Percentiles rank a stretch among this genome's conserved stretches.
Conservation (phyloP, 805 yeast genomes). For the Ogataea trehaloabstinens region DNA sequence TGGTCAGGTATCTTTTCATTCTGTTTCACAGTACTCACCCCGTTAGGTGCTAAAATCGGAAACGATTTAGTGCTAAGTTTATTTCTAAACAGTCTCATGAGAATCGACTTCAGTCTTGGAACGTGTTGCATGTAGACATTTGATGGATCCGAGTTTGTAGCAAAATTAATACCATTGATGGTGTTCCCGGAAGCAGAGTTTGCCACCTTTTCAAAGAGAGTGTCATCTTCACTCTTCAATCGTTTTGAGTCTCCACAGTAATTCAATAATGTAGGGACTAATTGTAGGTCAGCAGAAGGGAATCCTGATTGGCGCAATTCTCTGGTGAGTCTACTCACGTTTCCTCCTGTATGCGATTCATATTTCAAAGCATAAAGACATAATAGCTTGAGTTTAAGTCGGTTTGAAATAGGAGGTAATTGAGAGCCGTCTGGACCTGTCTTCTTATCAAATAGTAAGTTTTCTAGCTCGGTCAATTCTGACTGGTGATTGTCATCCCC, state of each 20-base stretch:
- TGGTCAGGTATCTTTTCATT: slow-evolving; percentile 42
- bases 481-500: slow-evolving; percentile 47
- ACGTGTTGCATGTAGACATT: slow-evolving; percentile 89
- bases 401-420: slow-evolving; percentile 41
- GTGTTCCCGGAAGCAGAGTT: slow-evolving; percentile 22
- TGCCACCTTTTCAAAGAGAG: slow-evolving; percentile 26
- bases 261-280: slow-evolving; percentile 45
- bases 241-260: slow-evolving; percentile 45
- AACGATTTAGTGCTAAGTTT: slow-evolving; percentile 32
- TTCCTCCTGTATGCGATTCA: slow-evolving; percentile 49
- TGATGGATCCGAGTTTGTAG: slow-evolving; percentile 43
- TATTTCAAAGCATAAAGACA: slow-evolving; percentile 73
- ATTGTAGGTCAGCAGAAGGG: slow-evolving; percentile 36
- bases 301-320: slow-evolving; percentile 37
- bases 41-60: slow-evolving; percentile 19
- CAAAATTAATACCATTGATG: slow-evolving; percentile 33
- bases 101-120: slow-evolving; percentile 60
- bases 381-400: slow-evolving; percentile 67
- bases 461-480: slow-evolving; percentile 57
- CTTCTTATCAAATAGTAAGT: slow-evolving; percentile 42
- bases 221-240: slow-evolving; percentile 34
- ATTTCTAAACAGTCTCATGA: slow-evolving; percentile 41
- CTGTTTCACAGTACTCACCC: slow-evolving; percentile 11
- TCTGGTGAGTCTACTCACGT: slow-evolving; percentile 37
- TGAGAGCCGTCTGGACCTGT: slow-evolving; percentile 19